phyloP scores from a whole-genome alignment of 306 rosid genomes.

The Delonix regia region DNA sequence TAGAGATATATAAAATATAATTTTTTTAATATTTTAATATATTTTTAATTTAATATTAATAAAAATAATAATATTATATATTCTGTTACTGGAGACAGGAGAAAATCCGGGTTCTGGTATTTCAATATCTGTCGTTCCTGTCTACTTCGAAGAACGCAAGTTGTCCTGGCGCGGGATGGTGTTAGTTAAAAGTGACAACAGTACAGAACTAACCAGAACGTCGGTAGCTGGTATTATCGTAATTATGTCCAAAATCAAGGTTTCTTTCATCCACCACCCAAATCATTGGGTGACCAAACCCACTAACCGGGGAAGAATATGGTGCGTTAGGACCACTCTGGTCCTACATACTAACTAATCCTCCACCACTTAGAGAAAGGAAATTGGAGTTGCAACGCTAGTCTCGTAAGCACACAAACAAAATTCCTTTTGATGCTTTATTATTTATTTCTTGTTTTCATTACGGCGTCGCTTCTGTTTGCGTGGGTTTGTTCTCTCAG shows the following conservation, averaged over 20 bases:
- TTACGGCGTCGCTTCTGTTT: not conserved
- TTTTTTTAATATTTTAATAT: no score
- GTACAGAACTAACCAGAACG: not conserved
- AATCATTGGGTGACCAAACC: conserved; percentile 26
- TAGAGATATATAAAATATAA: no score
- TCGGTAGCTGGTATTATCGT: conserved; percentile 25
- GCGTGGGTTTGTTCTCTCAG: not conserved
- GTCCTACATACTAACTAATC: conserved; percentile 19
- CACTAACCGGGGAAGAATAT: not conserved
- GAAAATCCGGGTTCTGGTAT: not conserved
- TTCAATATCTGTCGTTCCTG: not conserved
- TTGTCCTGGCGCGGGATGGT: no score
- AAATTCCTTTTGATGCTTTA: not conserved
- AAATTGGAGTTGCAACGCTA: not conserved
- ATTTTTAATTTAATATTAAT: no score
- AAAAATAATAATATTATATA: no score
- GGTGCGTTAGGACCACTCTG: conserved; percentile 14
- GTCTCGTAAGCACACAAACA: not conserved
- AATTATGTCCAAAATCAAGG: not conserved
- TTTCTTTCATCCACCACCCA: not conserved
- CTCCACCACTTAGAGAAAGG: not conserved
- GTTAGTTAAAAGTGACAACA: not conserved
- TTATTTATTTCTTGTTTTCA: not conserved
- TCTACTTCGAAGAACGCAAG: not conserved
- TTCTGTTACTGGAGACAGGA: no score